Evolutionary conservation across 805 yeast genomes (phyloP).

Genomic region (Monosporozyma solicola): DNA sequence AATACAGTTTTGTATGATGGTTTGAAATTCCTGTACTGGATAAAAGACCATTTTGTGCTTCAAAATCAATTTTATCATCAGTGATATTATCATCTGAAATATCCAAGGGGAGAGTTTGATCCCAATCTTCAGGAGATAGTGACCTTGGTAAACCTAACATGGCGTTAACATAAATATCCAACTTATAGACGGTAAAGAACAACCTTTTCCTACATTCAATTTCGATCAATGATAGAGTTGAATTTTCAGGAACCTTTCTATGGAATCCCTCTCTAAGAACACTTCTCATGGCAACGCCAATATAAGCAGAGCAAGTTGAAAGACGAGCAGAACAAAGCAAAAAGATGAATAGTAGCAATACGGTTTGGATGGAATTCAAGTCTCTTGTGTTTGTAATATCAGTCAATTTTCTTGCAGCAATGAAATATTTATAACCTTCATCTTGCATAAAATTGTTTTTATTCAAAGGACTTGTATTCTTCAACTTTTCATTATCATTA

Average conservation of each 20-base stretch:
- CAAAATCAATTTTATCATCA: conserved; percentile 35
- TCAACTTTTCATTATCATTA: background rate
- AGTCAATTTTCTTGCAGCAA: conserved; percentile 75
- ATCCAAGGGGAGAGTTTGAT: conserved; percentile 72
- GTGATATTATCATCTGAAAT: conserved; percentile 82
- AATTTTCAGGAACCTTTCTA: conserved; percentile 47
- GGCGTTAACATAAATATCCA: conserved; percentile 86
- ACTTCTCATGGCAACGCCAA: conserved; percentile 81
- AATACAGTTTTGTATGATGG: conserved; percentile 67
- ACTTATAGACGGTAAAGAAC: conserved; percentile 81
- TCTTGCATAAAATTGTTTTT: conserved; percentile 32
- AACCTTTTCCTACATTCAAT: conserved; percentile 77
- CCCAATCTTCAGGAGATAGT: conserved; percentile 66
- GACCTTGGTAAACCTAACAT: conserved; percentile 77
- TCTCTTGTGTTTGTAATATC: conserved; percentile 85
- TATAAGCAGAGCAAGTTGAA: conserved; percentile 83
- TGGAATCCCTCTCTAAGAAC: conserved; percentile 83
- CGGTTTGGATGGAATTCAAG: conserved; percentile 73
- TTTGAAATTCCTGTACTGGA: conserved; percentile 55
- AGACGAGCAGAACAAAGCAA: conserved; percentile 78
- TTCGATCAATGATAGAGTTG: conserved; percentile 54
- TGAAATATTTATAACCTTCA: conserved; percentile 76
- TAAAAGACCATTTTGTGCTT: conserved; percentile 19
- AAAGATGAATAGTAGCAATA: conserved; percentile 77
- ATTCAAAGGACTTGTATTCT: conserved; percentile 1